These are phyloP conservation scores for Madurella mycetomatis DNA, from an alignment of 2,329 filamentous ascomycete genomes.

Conservation along the genomic window DNA sequence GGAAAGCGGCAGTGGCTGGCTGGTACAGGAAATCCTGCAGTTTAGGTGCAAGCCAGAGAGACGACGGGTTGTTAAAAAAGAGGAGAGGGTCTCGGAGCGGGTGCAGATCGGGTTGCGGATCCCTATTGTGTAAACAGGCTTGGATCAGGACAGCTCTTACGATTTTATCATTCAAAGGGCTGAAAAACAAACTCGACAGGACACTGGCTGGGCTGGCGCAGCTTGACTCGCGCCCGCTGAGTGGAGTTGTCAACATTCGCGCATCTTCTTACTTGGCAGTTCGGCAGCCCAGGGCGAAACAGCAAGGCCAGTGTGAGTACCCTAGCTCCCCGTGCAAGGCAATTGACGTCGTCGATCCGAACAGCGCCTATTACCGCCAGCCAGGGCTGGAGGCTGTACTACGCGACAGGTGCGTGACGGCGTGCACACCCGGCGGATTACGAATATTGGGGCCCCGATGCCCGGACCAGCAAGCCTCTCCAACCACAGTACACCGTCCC, in stretches of 20 bases:
- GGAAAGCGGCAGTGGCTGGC: neutral
- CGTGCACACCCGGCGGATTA: no score
- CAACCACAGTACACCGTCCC: no score
- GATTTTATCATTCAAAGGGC: neutral
- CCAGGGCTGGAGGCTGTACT: no score
- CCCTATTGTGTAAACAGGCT: neutral
- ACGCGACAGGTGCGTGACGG: no score
- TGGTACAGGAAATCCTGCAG: neutral
- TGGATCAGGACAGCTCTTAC: neutral
- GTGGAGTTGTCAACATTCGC: neutral
- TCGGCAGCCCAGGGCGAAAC: neutral
- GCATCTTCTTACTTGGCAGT: neutral
- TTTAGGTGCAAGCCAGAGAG: neutral
- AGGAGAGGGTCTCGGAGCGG: neutral
- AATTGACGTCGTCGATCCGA: constrained; percentile 18
- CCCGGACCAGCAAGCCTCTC: no score
- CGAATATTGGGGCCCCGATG: no score
- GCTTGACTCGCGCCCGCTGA: neutral
- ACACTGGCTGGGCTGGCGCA: neutral
- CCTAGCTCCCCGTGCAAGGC: constrained; percentile 5
- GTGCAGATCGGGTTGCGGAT: neutral
- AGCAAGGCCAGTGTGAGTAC: neutral
- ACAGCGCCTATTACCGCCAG: no score
- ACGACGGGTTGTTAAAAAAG: neutral
- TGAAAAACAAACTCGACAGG: neutral